Evolutionary conservation across 768 basidiomycete species (phyloP).

Genomic region (Lactarius vividus): DNA sequence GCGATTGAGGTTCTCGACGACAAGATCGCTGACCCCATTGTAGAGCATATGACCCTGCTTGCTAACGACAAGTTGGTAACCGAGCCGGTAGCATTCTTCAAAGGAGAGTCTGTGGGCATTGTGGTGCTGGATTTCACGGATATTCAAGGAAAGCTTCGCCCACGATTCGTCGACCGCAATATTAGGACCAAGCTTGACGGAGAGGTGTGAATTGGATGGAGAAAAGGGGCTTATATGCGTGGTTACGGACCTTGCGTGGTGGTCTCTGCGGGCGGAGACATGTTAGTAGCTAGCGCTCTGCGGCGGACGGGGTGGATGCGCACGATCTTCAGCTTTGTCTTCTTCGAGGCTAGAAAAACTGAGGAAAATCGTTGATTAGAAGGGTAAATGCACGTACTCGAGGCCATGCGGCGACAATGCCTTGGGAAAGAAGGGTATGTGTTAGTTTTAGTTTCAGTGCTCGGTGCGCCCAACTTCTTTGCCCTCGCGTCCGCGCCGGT

Average conservation of each 20-base stretch:
- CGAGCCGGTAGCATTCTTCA: slow-evolving; percentile 92
- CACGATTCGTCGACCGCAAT: slow-evolving; percentile 84
- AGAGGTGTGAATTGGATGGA: slow-evolving; percentile 1
- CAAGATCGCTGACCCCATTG: slow-evolving; percentile 74
- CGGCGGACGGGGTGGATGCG: slow-evolving; percentile 33
- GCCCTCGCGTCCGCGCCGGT: slow-evolving; percentile 10
- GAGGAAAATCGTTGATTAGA: neutral
- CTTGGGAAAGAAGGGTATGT: neutral
- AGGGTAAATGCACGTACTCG: slow-evolving; percentile 30
- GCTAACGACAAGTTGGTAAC: slow-evolving; percentile 90
- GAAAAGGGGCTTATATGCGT: neutral
- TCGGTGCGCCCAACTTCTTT: neutral
- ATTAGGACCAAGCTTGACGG: slow-evolving; percentile 62
- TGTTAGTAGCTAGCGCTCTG: slow-evolving; percentile 26
- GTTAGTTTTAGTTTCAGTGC: neutral
- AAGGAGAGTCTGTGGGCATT: slow-evolving; percentile 86
- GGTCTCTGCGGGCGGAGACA: slow-evolving; percentile 38
- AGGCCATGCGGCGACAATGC: slow-evolving; percentile 30
- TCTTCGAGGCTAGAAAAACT: slow-evolving; percentile 28
- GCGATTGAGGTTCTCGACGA: slow-evolving; percentile 77
- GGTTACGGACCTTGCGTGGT: slow-evolving; percentile 44
- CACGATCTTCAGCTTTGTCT: slow-evolving; percentile 43
- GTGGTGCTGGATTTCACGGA: slow-evolving; percentile 92
- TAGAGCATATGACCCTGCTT: slow-evolving; percentile 85
- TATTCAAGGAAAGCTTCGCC: slow-evolving; percentile 76